Base-by-base conservation (phyloP, 2,329 filamentous ascomycete species). In the Penicillium sp. region DNA sequence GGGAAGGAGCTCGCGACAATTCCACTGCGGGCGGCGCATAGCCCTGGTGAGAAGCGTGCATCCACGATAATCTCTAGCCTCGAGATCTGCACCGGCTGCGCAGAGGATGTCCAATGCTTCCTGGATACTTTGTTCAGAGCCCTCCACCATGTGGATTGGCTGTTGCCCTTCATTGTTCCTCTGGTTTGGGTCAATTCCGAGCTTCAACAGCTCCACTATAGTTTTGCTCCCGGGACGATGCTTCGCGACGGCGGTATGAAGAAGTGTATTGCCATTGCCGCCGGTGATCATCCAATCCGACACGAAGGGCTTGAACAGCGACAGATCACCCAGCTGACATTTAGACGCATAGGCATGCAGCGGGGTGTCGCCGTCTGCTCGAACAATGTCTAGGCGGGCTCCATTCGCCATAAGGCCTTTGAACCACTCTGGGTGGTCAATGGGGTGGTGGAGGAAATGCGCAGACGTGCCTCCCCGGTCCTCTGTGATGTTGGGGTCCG, bases 71-170 rank as follows among this genome's bases (percentile, higher is more conserved):
- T 66, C 58, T 39, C 34, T 59, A 2, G 52, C 49, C 23, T 66
- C 60, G 7, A 66, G n/a, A 41, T 66, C 58, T 7, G 61, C 55
- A 27, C 60, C 63, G 11, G 55, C 56, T 34, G 38, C 57, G 27
- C 41, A 53, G 8, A 53, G 43, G 15, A 53, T 47, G 15, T 53
- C 50, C 25, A 53, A 40, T 5, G 15, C 19, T n/a, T 53, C 43
- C 13, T 39, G 10, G 3, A 53, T 4, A 7, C n/a, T 3, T 16
- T 39, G 10, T 10, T n/a, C n/a, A 2, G 11, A 15, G 0, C 23
- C 50, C 11, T 47, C 25, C 1, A 39, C 43, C 50, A 39, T 47
- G 34, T 53, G 50, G 11, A 53, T 53, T 5, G 50, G 25, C 25
- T 47, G 50, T 47, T 23, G 33, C 7, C 50, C 50, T 33, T 40